phyloP scores from a whole-genome alignment of 1,139 yeast genomes.

The Suhomyces atakaporum region DNA sequence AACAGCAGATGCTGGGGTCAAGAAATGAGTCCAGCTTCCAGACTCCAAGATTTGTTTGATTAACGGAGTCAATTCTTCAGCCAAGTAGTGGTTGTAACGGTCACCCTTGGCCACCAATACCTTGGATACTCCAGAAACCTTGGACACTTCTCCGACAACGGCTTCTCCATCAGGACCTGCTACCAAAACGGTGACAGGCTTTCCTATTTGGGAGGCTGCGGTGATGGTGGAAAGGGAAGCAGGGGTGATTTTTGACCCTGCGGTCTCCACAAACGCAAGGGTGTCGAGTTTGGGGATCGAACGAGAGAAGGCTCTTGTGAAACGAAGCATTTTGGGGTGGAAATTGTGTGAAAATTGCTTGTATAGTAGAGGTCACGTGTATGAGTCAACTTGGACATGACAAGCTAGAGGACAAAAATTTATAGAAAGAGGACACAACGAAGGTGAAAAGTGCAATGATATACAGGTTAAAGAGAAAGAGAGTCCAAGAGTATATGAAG shows the following conservation, averaged over 20 bases:
- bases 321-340: conserved; percentile 21
- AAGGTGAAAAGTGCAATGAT: no score
- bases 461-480: no score
- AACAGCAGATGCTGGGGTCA: conserved; percentile 79
- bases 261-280: conserved; percentile 71
- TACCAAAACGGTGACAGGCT: conserved; percentile 64
- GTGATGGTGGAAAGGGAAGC: conserved; percentile 65
- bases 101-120: conserved; percentile 53
- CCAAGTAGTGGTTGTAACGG: conserved; percentile 57
- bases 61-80: conserved; percentile 68
- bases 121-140: conserved; percentile 44
- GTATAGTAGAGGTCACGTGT: conserved; percentile 5
- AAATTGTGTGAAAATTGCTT: neutral
- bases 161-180: conserved; percentile 55
- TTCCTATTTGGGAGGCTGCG: conserved; percentile 66
- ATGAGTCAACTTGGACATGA: no score
- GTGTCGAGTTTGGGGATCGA: conserved; percentile 44
- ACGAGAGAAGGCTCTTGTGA: conserved; percentile 34
- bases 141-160: conserved; percentile 39
- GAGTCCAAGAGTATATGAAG: no score
- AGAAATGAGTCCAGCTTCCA: conserved; percentile 63
- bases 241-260: conserved; percentile 55
- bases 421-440: no score
- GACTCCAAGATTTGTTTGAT: conserved; percentile 46
- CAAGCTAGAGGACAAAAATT: no score